A percentile compares a stretch with the other conserved stretches of the same genome.
Conservation (phyloP, 176 grass and related monocot genomes). For the Lolium multiflorum region DNA sequence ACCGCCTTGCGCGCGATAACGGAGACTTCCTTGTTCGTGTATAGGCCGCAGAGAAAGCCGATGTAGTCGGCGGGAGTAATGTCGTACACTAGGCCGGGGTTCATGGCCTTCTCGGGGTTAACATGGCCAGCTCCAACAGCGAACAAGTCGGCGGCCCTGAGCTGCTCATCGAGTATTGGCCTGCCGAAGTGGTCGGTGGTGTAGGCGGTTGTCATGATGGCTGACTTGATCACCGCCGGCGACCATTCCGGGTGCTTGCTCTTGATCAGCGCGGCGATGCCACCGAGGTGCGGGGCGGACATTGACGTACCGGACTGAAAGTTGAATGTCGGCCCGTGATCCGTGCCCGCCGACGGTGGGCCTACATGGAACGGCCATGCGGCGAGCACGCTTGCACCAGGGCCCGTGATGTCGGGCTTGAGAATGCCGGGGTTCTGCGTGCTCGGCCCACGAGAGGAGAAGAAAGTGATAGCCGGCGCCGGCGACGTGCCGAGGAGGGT, state of each 20-base stretch:
- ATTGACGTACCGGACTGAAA: slow-evolving; percentile 70
- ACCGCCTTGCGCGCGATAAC: slow-evolving; percentile 26
- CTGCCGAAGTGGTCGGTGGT: slow-evolving; percentile 33
- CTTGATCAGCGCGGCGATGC: slow-evolving; percentile 58
- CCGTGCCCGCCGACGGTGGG: neutral
- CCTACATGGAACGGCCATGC: slow-evolving; percentile 57
- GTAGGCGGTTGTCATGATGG: slow-evolving; percentile 71
- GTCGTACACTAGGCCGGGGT: slow-evolving; percentile 56
- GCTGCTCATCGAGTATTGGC: slow-evolving; percentile 41
- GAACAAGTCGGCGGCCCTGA: slow-evolving; percentile 36
- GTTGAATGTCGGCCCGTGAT: slow-evolving; percentile 26
- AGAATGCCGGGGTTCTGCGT: slow-evolving; percentile 27
- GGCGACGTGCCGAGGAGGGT: slow-evolving; percentile 50
- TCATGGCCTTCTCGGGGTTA: slow-evolving; percentile 46
- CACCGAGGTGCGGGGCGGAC: slow-evolving; percentile 69
- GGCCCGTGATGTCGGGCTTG: slow-evolving; percentile 62
- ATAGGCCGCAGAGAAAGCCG: slow-evolving; percentile 58
- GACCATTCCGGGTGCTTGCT: slow-evolving; percentile 59
- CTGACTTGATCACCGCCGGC: slow-evolving; percentile 58
- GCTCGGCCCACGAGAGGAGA: slow-evolving; percentile 65
- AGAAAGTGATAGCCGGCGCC: slow-evolving; percentile 45
- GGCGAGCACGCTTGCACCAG: slow-evolving; percentile 53
- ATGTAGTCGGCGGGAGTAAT: slow-evolving; percentile 29
- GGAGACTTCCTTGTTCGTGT: slow-evolving; percentile 37
- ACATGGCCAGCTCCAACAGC: slow-evolving; percentile 57